Conservation (phyloP, 345 rosid genomes). For the Turnera subulata region DNA sequence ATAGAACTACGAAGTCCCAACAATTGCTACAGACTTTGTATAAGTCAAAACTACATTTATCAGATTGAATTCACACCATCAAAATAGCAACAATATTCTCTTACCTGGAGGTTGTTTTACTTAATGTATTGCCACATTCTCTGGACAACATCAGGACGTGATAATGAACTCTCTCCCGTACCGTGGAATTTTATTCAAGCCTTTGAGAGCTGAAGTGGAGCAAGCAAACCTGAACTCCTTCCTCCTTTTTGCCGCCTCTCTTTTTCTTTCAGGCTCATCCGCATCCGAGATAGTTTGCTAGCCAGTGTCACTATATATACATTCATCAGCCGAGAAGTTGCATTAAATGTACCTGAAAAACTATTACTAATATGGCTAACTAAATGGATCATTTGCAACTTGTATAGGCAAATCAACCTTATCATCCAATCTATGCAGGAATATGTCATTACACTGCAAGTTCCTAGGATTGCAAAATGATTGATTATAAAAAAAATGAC, state of each 20-base stretch:
- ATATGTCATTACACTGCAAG: no score
- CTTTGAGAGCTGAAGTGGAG: constrained; percentile 21
- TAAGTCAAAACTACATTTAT: not conserved
- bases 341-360: not conserved
- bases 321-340: not conserved
- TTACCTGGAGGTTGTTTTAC: constrained; percentile 22
- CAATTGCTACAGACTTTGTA: not conserved
- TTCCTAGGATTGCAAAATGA: no score
- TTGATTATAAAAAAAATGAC: no score
- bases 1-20: no score
- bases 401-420: no score
- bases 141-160: constrained; percentile 17
- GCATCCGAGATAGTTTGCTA: constrained; percentile 1
- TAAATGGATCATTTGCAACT: not conserved
- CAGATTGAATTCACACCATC: not conserved
- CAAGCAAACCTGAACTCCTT: constrained; percentile 19
- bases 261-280: constrained; percentile 12
- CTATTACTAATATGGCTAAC: no score
- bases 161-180: constrained; percentile 17
- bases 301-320: no score
- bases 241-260: constrained; percentile 18
- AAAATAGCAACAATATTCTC: not conserved
- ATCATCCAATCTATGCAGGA: no score
- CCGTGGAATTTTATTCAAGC: constrained; percentile 19
- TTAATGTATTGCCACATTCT: constrained; percentile 24